These are phyloP conservation scores for Pyricularia pennisetigena DNA, from an alignment of 2,329 filamentous ascomycete species.

Conservation along the genomic window DNA sequence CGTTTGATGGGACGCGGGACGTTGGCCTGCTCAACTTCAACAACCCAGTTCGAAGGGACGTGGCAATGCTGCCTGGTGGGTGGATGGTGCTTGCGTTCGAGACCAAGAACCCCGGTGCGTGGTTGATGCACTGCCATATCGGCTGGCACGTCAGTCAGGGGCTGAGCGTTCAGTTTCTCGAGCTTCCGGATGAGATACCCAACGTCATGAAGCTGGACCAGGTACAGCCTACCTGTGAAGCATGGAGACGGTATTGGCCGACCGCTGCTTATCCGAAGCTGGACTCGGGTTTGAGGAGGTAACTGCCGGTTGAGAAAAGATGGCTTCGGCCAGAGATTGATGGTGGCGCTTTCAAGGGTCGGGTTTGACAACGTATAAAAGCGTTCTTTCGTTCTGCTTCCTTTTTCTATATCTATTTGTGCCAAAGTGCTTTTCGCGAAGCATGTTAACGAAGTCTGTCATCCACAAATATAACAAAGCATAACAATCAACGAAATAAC, in stretches of 20 bases:
- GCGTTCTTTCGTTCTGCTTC: not conserved
- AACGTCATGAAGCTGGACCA: conserved; percentile 2
- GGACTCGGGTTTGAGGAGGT: conserved; percentile 4
- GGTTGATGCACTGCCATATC: conserved; percentile 33
- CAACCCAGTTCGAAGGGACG: conserved; percentile 34
- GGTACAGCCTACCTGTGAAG: conserved; percentile 2
- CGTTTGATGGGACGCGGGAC: conserved; percentile 10
- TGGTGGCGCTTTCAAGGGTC: not conserved
- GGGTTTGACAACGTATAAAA: not conserved
- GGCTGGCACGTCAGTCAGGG: conserved; percentile 34
- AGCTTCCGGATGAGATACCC: conserved; percentile 5
- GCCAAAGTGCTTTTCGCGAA: too few relatives aligned
- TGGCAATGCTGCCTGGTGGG: conserved; percentile 28
- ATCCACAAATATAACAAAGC: too few relatives aligned
- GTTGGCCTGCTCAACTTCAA: conserved; percentile 17
- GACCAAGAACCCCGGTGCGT: conserved; percentile 36
- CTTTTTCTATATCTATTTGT: not conserved
- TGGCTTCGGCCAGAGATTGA: not conserved
- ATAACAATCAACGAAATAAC: too few relatives aligned
- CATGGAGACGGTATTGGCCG: conserved; percentile 2
- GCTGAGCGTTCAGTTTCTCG: conserved; percentile 38
- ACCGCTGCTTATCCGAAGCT: conserved; percentile 2
- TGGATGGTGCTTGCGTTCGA: conserved; percentile 34
- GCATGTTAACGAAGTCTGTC: too few relatives aligned
- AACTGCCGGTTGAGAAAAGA: too few relatives aligned